Percentiles rank a stretch among this genome's conserved stretches.
Evolutionary conservation across 345 rosid genomes (phyloP).

Genomic region (Arabis hirsuta): DNA sequence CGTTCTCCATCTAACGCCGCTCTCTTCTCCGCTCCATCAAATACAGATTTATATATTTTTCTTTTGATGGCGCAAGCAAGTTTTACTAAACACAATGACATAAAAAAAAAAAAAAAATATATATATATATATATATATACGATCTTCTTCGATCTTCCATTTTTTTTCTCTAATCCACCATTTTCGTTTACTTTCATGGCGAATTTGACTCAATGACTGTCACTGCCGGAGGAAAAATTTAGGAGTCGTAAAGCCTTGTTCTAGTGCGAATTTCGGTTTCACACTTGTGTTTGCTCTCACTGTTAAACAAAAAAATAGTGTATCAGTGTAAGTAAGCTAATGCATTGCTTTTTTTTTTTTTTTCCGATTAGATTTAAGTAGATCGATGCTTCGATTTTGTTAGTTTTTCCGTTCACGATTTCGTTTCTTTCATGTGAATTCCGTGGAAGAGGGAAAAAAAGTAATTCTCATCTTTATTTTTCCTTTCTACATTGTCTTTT

Average conservation of each 20-base stretch:
- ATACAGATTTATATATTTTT: neutral
- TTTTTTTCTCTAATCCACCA: neutral
- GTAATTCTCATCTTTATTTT: neutral
- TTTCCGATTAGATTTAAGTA: neutral
- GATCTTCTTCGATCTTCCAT: slow-evolving; percentile 12
- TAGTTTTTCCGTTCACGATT: slow-evolving; percentile 36
- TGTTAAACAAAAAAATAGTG: too few species aligned
- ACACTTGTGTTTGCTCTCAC: slow-evolving; percentile 19
- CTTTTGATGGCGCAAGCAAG: slow-evolving; percentile 40
- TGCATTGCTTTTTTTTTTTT: slow-evolving; percentile 6
- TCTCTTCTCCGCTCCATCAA: slow-evolving; percentile 26
- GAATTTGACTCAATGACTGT: slow-evolving; percentile 31
- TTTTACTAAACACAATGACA: slow-evolving; percentile 12
- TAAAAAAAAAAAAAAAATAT: neutral
- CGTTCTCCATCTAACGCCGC: slow-evolving; percentile 38
- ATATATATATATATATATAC: too few species aligned
- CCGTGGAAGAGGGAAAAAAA: slow-evolving; percentile 16
- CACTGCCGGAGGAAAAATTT: neutral
- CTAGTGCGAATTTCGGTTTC: slow-evolving; percentile 20
- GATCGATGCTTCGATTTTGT: slow-evolving; percentile 33
- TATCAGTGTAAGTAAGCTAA: slow-evolving; percentile 36
- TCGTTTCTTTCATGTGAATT: slow-evolving; percentile 27
- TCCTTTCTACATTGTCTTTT: neutral
- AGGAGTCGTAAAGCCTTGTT: slow-evolving; percentile 11
- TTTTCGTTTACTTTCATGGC: neutral